Base-by-base conservation (phyloP, 192 early-diverging fungal genomes). In the Paraglomus brasilianum region DNA sequence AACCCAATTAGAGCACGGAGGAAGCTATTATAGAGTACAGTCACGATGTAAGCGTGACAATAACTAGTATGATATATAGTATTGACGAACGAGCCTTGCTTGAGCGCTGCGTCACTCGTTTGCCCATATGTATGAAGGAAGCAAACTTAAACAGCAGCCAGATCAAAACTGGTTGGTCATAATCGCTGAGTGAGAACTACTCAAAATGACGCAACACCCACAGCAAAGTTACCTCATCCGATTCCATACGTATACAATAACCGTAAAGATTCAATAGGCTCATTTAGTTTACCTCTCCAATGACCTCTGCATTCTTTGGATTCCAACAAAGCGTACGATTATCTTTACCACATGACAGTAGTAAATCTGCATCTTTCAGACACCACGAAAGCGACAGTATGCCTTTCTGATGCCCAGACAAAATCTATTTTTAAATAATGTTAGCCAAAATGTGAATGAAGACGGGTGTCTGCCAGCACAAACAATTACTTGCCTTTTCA, bases 291-390 rank as follows among this genome's bases (percentile, higher is more conserved):
- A 74, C 77, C 69, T 98, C 94, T 39, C 95, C 97, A 74, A 99
- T 84, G 21, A 91, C 80, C 71, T 91, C 90, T 49, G 88, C 92
- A 5, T 80, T 82, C 52, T 72, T 78, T n/a, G 95, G 89, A 72
- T 96, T 92, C 95, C 95, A 98, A 66, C 93, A 91, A 22, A 98
- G 82, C 0, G 95, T 94, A 48, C 92, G 81, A 79, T 92, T 95
- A 74, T 99, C 97, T 77, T 99, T 99, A 67, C 94, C 94, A 77
- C 91, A 90, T 19, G 89, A 91, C n/a, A 99, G 78, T 40, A 99
- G 81, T 43, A 99, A 78, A 59, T 95, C 93, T 0, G 93, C 81
- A 75, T 99, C 97, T 73, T 93, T 95, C 49, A 87, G 84, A 80
- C 94, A 97, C 97, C 97, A 99, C 8, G 94, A 88, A 42, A 99